Conservation (phyloP, 2,329 filamentous ascomycete genomes). For the Waltergamsia citrina region DNA sequence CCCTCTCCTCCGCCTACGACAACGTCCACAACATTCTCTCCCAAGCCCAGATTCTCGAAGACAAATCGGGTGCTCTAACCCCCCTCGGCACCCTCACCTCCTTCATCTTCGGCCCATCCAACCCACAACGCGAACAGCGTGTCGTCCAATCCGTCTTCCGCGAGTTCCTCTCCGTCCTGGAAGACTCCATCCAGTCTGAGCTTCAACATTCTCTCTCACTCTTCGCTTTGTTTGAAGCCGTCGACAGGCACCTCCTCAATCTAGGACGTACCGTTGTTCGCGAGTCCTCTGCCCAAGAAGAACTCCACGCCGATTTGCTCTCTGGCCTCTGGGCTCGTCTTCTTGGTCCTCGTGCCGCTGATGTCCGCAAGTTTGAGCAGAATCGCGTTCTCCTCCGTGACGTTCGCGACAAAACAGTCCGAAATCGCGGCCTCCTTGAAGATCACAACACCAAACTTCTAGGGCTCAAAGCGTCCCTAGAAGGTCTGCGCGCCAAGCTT, state of each 20-base stretch:
- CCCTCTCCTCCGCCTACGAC: slow-evolving; percentile 63
- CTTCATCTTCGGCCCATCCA: slow-evolving; percentile 69
- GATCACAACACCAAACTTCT: slow-evolving; percentile 80
- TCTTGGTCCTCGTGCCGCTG: slow-evolving; percentile 63
- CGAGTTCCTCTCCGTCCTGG: slow-evolving; percentile 77
- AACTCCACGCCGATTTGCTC: slow-evolving; percentile 70
- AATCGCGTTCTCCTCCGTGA: slow-evolving; percentile 73
- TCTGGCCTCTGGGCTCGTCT: slow-evolving; percentile 79
- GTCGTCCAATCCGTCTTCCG: slow-evolving; percentile 77
- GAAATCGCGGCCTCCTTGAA: slow-evolving; percentile 78
- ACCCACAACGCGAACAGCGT: slow-evolving; percentile 68
- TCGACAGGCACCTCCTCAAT: slow-evolving; percentile 85
- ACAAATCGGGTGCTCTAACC: slow-evolving; percentile 48
- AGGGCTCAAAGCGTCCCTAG: slow-evolving; percentile 76
- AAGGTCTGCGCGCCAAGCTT: slow-evolving; percentile 73
- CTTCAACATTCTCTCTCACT: slow-evolving; percentile 70
- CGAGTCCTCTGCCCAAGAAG: slow-evolving; percentile 74
- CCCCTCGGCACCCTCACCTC: slow-evolving; percentile 59
- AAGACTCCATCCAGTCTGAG: slow-evolving; percentile 82
- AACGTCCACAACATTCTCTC: slow-evolving; percentile 75
- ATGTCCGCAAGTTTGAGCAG: slow-evolving; percentile 84
- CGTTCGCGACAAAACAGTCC: slow-evolving; percentile 73
- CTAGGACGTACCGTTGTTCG: slow-evolving; percentile 77
- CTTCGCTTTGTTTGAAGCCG: slow-evolving; percentile 83
- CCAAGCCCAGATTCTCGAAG: slow-evolving; percentile 50